phyloP scores from a whole-genome alignment of 169 alveolate species.

The Plasmodium fragile region DNA sequence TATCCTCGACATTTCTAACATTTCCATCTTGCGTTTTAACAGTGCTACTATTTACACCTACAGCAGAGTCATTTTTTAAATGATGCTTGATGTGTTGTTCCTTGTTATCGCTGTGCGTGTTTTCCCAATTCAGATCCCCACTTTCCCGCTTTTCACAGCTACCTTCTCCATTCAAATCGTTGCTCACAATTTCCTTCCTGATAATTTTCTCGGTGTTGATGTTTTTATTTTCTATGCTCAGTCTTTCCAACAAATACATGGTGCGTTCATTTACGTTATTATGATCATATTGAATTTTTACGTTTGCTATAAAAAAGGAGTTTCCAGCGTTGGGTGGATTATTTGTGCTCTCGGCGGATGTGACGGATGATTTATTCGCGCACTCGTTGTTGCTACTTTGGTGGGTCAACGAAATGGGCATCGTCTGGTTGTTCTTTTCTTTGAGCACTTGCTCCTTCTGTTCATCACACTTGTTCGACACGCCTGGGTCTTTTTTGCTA shows the following conservation, averaged over 20 bases:
- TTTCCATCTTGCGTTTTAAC: neutral
- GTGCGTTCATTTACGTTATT: conserved; percentile 50
- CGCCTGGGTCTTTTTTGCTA: neutral
- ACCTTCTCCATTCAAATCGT: neutral
- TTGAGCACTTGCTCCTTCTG: neutral
- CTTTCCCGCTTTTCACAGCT: neutral
- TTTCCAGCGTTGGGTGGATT: neutral
- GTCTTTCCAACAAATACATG: conserved; percentile 54
- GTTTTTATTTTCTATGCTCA: conserved; percentile 46
- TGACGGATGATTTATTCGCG: neutral
- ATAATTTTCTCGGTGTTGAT: conserved; percentile 22
- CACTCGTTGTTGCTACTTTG: neutral
- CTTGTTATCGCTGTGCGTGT: conserved; percentile 1
- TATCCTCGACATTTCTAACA: neutral
- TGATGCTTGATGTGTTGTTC: neutral
- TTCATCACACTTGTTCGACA: neutral
- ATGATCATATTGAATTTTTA: conserved; percentile 49
- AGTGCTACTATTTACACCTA: neutral
- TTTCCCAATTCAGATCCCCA: neutral
- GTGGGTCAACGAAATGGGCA: neutral
- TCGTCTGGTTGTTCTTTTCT: neutral
- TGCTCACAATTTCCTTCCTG: conserved; percentile 31
- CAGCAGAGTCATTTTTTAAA: neutral
- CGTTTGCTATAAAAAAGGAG: conserved; percentile 2
- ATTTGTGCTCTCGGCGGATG: neutral